phyloP scores from a whole-genome alignment of 495 filamentous ascomycete genomes.

The Penicillium maclennaniae region DNA sequence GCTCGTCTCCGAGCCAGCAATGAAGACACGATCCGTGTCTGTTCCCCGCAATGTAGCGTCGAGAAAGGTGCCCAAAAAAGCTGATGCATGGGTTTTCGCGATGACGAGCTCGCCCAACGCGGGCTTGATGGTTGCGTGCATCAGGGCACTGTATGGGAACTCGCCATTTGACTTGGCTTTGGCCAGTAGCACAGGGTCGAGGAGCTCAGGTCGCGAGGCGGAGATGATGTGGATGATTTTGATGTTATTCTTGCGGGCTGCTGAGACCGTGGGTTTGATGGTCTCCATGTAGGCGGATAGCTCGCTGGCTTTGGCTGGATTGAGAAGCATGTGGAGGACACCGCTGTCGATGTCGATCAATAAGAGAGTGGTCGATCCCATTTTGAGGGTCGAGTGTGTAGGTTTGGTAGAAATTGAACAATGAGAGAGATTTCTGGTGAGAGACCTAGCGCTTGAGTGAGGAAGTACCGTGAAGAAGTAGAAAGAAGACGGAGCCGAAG shows the following conservation, averaged over 20 bases:
- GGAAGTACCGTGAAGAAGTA: too few relatives aligned
- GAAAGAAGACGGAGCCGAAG: too few relatives aligned
- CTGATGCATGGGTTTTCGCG: conserved; percentile 35
- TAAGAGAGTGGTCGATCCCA: conserved; percentile 31
- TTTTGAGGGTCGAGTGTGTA: conserved; percentile 2
- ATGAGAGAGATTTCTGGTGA: too few relatives aligned
- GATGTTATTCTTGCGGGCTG: conserved; percentile 24
- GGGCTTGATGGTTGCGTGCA: conserved; percentile 13
- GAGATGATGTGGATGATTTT: conserved; percentile 33
- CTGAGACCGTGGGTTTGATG: conserved; percentile 6
- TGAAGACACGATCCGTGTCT: conserved; percentile 24
- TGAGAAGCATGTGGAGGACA: conserved; percentile 12
- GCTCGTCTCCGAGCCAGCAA: conserved; percentile 34
- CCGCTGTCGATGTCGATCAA: conserved; percentile 37
- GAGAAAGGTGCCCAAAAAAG: conserved; percentile 33
- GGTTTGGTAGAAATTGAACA: background rate
- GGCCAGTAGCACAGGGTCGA: background rate
- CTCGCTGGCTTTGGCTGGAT: conserved; percentile 13
- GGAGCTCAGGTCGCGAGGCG: conserved; percentile 31
- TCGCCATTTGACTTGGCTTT: too few relatives aligned
- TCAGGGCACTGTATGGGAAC: too few relatives aligned
- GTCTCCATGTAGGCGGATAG: conserved; percentile 9
- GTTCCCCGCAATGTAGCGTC: conserved; percentile 34
- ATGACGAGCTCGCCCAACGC: conserved; percentile 24
- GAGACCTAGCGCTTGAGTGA: too few relatives aligned